Conservation (phyloP, 176 grass and related monocot species). For the Pharus latifolius region DNA sequence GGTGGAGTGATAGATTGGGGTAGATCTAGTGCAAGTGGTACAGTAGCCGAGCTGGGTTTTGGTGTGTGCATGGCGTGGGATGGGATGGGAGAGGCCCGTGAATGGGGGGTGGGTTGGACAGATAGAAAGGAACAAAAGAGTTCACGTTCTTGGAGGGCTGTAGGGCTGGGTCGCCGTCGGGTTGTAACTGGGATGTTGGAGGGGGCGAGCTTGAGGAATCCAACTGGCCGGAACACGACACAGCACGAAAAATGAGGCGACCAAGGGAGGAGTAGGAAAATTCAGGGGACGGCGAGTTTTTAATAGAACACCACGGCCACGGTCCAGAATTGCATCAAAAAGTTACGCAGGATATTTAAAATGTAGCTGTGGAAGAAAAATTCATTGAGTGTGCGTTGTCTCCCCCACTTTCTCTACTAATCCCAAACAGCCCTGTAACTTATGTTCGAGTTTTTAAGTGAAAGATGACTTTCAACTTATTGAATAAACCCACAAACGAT, state of each 20-base stretch:
- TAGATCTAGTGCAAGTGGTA: slow-evolving; percentile 17
- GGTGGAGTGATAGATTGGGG: neutral
- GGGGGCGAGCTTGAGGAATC: neutral
- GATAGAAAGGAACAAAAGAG: slow-evolving; percentile 49
- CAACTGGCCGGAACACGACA: slow-evolving; percentile 16
- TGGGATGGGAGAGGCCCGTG: slow-evolving; percentile 5
- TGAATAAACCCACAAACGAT: too few species aligned
- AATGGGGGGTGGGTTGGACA: slow-evolving; percentile 37
- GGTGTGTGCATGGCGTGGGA: neutral
- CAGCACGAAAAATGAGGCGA: slow-evolving; percentile 22
- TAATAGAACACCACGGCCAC: too few species aligned
- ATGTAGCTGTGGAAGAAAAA: too few species aligned
- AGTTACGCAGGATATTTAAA: too few species aligned
- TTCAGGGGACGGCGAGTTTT: too few species aligned
- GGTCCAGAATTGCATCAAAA: too few species aligned
- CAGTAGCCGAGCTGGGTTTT: slow-evolving; percentile 20
- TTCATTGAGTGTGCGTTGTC: too few species aligned
- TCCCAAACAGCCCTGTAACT: too few species aligned
- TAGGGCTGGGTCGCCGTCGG: slow-evolving; percentile 16
- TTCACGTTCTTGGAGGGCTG: slow-evolving; percentile 55
- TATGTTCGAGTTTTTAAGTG: too few species aligned
- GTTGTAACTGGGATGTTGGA: neutral
- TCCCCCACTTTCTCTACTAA: too few species aligned
- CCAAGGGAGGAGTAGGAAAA: too few species aligned
- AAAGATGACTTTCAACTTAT: too few species aligned